Evolutionary conservation across 2,329 filamentous ascomycete species (phyloP).

Genomic region (Fusarium sp.): DNA sequence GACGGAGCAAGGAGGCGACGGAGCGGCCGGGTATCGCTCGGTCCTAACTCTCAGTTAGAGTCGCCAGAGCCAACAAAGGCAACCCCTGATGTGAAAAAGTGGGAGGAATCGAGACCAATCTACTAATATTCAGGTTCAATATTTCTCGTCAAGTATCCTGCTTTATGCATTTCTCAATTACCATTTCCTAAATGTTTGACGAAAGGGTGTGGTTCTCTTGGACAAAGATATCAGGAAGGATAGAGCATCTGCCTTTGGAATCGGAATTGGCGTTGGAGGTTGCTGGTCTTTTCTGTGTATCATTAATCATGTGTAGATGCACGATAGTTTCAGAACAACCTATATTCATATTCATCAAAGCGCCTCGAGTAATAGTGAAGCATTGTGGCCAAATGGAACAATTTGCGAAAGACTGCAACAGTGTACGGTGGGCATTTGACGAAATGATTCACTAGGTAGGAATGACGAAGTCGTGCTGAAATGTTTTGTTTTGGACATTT

Average conservation of each 20-base stretch:
- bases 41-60: slow-evolving; percentile 51
- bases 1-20: slow-evolving; percentile 58
- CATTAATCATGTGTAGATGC: slow-evolving; percentile 18
- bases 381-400: not conserved
- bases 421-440: not conserved
- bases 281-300: slow-evolving; percentile 26
- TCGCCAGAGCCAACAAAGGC: slow-evolving; percentile 42
- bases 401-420: not conserved
- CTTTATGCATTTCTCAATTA: slow-evolving; percentile 9
- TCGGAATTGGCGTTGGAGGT: slow-evolving; percentile 39
- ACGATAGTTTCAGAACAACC: slow-evolving; percentile 8
- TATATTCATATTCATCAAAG: not conserved
- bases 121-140: slow-evolving; percentile 46
- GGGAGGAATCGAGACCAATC: slow-evolving; percentile 56
- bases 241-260: slow-evolving; percentile 20
- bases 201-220: slow-evolving; percentile 16
- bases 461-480: slow-evolving; percentile 15
- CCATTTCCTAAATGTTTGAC: slow-evolving; percentile 27
- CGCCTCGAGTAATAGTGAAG: not conserved
- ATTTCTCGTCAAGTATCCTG: slow-evolving; percentile 1
- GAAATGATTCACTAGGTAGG: not conserved
- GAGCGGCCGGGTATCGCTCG: slow-evolving; percentile 63
- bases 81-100: slow-evolving; percentile 49
- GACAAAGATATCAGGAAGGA: slow-evolving; percentile 22
- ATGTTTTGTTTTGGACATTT: slow-evolving; percentile 30